Conservation (phyloP, 2,329 filamentous ascomycete genomes). For the Pezicula neosporulosa region DNA sequence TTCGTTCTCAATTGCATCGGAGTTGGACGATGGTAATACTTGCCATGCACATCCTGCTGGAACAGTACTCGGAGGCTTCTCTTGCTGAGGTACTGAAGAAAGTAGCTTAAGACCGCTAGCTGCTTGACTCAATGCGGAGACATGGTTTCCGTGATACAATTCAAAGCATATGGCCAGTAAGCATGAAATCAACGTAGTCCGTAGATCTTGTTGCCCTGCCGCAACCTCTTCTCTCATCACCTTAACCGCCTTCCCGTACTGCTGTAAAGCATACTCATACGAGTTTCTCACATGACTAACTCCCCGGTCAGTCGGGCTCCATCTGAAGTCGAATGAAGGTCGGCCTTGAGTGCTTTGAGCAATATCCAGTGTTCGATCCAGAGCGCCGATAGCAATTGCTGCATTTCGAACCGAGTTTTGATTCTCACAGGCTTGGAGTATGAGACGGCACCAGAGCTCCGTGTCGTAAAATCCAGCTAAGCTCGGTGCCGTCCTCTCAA, state of each 20-base stretch:
- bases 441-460: constrained; percentile 57
- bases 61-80: no score
- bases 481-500: background rate
- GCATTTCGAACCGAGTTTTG: constrained; percentile 58
- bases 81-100: no score
- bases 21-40: background rate
- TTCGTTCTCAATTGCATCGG: background rate
- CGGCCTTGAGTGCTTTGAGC: background rate
- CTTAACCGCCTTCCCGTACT: background rate
- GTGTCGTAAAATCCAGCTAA: constrained; percentile 58
- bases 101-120: background rate
- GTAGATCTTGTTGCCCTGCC: background rate
- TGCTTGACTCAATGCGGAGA: background rate
- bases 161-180: constrained; percentile 1
- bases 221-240: background rate
- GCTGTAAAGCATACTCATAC: background rate
- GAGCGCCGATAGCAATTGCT: constrained; percentile 59
- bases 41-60: background rate
- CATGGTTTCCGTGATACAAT: constrained; percentile 1
- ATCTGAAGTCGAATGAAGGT: no score
- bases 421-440: constrained; percentile 58
- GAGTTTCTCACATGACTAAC: background rate
- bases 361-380: constrained; percentile 58
- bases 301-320: background rate
- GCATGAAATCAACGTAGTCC: background rate